Evolutionary conservation across 2,329 filamentous ascomycete genomes (phyloP).

Genomic region (Stenocarpella maydis): DNA sequence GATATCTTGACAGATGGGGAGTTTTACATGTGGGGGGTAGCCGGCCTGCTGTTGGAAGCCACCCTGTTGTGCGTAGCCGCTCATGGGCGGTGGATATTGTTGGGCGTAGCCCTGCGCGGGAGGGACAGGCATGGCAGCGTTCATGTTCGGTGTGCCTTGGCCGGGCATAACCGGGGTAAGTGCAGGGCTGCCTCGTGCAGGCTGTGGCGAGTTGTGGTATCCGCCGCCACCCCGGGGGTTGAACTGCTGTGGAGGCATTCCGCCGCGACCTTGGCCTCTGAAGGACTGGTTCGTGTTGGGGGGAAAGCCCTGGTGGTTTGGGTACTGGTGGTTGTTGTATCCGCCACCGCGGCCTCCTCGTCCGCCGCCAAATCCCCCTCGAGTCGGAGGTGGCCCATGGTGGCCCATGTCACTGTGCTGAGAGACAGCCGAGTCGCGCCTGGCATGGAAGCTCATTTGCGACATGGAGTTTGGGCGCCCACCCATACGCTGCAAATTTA

Average conservation of each 20-base stretch:
- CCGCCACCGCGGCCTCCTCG: slow-evolving; percentile 57
- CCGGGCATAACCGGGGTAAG: slow-evolving; percentile 67
- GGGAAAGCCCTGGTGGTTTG: slow-evolving; percentile 55
- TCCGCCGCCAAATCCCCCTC: slow-evolving; percentile 59
- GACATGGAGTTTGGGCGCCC: slow-evolving; percentile 67
- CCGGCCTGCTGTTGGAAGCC: slow-evolving; percentile 32
- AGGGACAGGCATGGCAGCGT: slow-evolving; percentile 71
- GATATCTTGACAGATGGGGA: slow-evolving; percentile 50
- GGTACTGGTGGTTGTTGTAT: slow-evolving; percentile 57
- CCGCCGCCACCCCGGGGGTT: slow-evolving; percentile 57
- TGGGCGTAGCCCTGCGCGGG: slow-evolving; percentile 63
- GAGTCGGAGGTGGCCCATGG: slow-evolving; percentile 66
- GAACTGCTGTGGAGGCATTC: slow-evolving; percentile 55
- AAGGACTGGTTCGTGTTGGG: slow-evolving; percentile 48
- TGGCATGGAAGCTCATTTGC: slow-evolving; percentile 65
- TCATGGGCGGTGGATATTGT: slow-evolving; percentile 66
- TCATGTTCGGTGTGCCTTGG: slow-evolving; percentile 74
- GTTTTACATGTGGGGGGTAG: slow-evolving; percentile 69
- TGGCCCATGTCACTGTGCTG: slow-evolving; percentile 77
- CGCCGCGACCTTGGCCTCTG: slow-evolving; percentile 53
- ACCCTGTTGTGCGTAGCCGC: slow-evolving; percentile 46
- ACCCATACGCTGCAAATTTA: slow-evolving; percentile 66
- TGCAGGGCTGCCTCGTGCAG: slow-evolving; percentile 70
- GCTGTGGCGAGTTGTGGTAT: slow-evolving; percentile 72
- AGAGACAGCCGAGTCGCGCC: slow-evolving; percentile 87